Base-by-base conservation (phyloP, 202 grass and related monocot genomes). In the Digitaria exilis region DNA sequence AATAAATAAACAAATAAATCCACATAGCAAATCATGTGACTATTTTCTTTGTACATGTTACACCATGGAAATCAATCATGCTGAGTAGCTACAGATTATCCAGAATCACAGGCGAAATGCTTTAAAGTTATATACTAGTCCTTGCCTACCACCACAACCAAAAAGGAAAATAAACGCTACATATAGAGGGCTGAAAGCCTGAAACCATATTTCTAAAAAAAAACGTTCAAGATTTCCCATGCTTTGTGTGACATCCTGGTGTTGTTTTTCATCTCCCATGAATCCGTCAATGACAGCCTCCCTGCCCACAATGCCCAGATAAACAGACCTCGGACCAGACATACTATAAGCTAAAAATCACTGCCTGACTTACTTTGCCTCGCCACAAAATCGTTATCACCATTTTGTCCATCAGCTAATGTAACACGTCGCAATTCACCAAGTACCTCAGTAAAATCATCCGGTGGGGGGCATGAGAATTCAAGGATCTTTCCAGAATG, bases 401-500 rank as follows among this genome's bases (percentile, higher is more conserved):
- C 70, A 63, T 58, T 76, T 71, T 82, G 21, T 7, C 28, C 28
- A 19, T 49, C 83, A 28, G 7, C 45, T 66, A 61, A 7, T 54
- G 90, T 84, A 67, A 89, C 81, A 41, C 37, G 56, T 7, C 48
- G 69, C 24, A 95, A 82, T 49, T 90, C 88, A 76, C 82, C 71
- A 21, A 96, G 80, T 44, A 86, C 75, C 73, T 89, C 70, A 16
- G 61, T 57, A 87, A 96, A 92, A 89, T 96, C 96, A 75, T 89
- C 83, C 41, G 93, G 93, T n/a, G 87, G 96, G 9, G 85, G 71
- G 14, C 89, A 88, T 7, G 96, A 92, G 87, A 98, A 98, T 46
- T 84, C 85, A 78, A 94, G 85, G 39, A 26, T 45, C 65, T 98
- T 83, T 72, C 91, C 91, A 10, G 89, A 90, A 14, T 89, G 74